phyloP scores from a whole-genome alignment of 805 yeast genomes.

The Saccharomycopsis sp. region DNA sequence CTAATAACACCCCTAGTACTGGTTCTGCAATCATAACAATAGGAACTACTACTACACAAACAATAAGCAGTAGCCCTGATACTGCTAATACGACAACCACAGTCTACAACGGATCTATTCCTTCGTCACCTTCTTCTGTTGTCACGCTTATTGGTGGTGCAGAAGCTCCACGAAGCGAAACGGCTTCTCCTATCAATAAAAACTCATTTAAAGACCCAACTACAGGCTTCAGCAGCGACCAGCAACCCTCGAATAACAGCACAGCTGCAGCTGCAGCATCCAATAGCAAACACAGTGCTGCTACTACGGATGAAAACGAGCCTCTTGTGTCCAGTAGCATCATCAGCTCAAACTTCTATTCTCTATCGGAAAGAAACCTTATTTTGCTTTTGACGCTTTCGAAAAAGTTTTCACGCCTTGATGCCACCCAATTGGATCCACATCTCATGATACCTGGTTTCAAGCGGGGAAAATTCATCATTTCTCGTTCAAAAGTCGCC shows the following conservation, averaged over 20 bases:
- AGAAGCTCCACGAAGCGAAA: not conserved
- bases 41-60: slow-evolving; percentile 18
- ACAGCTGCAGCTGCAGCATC: too few species aligned
- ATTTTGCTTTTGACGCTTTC: slow-evolving; percentile 18
- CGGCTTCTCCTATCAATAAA: not conserved
- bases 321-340: slow-evolving; percentile 13
- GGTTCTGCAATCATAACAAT: slow-evolving; percentile 12
- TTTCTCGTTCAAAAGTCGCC: slow-evolving; percentile 15
- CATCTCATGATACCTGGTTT: not conserved
- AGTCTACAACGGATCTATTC: slow-evolving; percentile 22
- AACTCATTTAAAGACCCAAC: too few species aligned
- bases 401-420: slow-evolving; percentile 19
- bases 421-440: not conserved
- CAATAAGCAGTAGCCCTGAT: slow-evolving; percentile 21
- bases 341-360: slow-evolving; percentile 20
- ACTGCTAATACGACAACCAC: slow-evolving; percentile 19
- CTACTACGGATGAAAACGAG: slow-evolving; percentile 1
- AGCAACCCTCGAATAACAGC: too few species aligned
- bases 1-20: slow-evolving; percentile 8
- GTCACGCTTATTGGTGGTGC: not conserved
- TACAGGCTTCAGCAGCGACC: too few species aligned
- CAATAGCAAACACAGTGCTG: not conserved
- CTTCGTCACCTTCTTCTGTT: slow-evolving; percentile 7
- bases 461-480: slow-evolving; percentile 3
- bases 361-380: slow-evolving; percentile 20